These are phyloP conservation scores for Aspergillus viridinutans DNA, from an alignment of 2,329 filamentous ascomycete species.

Conservation along the genomic window DNA sequence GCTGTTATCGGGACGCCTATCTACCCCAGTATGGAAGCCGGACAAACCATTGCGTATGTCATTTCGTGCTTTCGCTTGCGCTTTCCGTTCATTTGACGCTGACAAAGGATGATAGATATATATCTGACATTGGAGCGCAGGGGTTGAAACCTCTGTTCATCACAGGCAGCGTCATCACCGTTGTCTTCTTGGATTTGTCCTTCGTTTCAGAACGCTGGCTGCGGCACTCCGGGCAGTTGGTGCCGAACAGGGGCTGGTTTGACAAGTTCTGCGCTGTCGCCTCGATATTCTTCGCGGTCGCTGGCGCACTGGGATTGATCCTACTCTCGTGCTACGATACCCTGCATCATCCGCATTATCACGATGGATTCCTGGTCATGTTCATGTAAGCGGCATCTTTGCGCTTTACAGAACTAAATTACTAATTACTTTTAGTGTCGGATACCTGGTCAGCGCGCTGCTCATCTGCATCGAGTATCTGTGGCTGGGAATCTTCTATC, in stretches of 20 bases:
- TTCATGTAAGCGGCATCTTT: conserved; percentile 58
- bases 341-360: conserved; percentile 59
- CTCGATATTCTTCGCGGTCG: conserved; percentile 58
- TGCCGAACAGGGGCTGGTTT: conserved; percentile 58
- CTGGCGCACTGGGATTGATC: conserved; percentile 76
- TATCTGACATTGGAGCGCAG: conserved; percentile 55
- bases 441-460: conserved; percentile 79
- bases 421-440: conserved; percentile 43
- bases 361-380: conserved; percentile 71
- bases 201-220: conserved; percentile 82
- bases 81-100: conserved; percentile 1
- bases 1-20: conserved; percentile 48
- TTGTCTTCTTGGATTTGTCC: conserved; percentile 73
- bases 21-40: conserved; percentile 49
- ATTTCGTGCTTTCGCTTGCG: background rate
- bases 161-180: conserved; percentile 58
- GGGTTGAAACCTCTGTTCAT: conserved; percentile 61
- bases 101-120: conserved; percentile 29
- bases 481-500: conserved; percentile 74
- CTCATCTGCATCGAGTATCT: conserved; percentile 91
- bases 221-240: conserved; percentile 73
- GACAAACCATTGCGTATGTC: conserved; percentile 53
- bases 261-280: conserved; percentile 38
- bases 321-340: conserved; percentile 84
- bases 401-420: background rate